Percentiles rank a stretch among this genome's conserved stretches.
Conservation (phyloP, 2,329 filamentous ascomycete genomes). For the Clonostachys rhizophaga region DNA sequence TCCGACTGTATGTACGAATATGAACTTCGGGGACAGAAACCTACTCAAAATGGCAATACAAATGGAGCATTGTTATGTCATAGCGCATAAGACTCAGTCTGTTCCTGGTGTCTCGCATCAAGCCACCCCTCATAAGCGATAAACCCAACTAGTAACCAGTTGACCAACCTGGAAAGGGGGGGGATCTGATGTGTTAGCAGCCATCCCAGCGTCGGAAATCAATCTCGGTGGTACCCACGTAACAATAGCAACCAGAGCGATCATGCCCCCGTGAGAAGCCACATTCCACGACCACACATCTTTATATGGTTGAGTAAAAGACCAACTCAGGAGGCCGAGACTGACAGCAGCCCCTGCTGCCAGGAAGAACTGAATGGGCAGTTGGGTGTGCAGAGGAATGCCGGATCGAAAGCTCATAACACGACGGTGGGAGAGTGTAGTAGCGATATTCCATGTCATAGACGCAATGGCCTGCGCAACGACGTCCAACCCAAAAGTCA, state of each 20-base stretch:
- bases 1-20: neutral
- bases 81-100: conserved; percentile 1
- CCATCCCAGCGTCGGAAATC: neutral
- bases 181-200: neutral
- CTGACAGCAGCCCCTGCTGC: conserved; percentile 12
- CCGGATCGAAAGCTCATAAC: conserved; percentile 9
- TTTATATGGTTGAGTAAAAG: neutral
- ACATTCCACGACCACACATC: too few species aligned
- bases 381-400: conserved; percentile 8
- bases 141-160: conserved; percentile 1
- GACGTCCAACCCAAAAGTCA: too few species aligned
- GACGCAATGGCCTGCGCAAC: conserved; percentile 5
- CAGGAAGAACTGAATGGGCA: conserved; percentile 11
- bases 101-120: neutral
- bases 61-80: neutral
- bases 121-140: conserved; percentile 1
- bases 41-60: neutral
- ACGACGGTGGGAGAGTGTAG: conserved; percentile 12
- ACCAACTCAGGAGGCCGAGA: conserved; percentile 8
- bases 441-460: conserved; percentile 10
- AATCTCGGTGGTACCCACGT: conserved; percentile 7
- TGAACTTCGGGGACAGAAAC: neutral
- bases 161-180: neutral
- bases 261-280: conserved; percentile 9
- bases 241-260: conserved; percentile 12